Conservation (phyloP, 2,329 filamentous ascomycete genomes). For the Diaporthe vexans region DNA sequence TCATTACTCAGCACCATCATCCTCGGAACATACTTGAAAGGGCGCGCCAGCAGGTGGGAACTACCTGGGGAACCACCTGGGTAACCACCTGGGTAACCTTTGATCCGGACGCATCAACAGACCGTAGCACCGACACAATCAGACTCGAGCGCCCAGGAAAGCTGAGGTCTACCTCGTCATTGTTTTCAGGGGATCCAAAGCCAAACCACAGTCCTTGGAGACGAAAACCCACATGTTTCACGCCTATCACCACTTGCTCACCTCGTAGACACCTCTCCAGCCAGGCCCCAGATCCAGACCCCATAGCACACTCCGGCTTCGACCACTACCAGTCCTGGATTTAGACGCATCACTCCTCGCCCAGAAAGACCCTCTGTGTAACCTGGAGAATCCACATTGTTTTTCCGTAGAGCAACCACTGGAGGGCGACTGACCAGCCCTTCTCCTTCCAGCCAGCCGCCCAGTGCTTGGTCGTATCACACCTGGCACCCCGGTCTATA, state of each 20-base stretch:
- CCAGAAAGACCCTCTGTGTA: slow-evolving; percentile 8
- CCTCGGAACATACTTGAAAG: background rate
- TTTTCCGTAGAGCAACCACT: slow-evolving; percentile 17
- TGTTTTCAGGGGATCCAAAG: background rate
- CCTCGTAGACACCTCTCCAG: background rate
- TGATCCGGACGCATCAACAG: slow-evolving; percentile 7
- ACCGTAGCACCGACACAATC: background rate
- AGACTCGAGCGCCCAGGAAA: background rate
- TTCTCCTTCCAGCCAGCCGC: slow-evolving; percentile 1
- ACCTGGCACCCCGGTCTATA: background rate
- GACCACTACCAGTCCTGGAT: background rate
- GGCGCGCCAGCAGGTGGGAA: slow-evolving; percentile 1
- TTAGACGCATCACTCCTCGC: background rate
- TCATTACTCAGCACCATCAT: slow-evolving; percentile 17
- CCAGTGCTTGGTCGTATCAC: background rate
- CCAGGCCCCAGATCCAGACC: background rate
- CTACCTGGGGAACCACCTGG: background rate
- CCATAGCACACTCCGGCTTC: background rate
- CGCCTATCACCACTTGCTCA: background rate
- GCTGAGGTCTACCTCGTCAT: background rate
- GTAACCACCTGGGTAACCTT: background rate
- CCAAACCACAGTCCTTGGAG: background rate
- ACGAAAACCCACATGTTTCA: background rate
- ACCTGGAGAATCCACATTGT: slow-evolving; percentile 3
- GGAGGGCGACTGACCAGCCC: background rate